Conservation (phyloP, 1,284 basidiomycete genomes). For the Trichosporon ovoides region DNA sequence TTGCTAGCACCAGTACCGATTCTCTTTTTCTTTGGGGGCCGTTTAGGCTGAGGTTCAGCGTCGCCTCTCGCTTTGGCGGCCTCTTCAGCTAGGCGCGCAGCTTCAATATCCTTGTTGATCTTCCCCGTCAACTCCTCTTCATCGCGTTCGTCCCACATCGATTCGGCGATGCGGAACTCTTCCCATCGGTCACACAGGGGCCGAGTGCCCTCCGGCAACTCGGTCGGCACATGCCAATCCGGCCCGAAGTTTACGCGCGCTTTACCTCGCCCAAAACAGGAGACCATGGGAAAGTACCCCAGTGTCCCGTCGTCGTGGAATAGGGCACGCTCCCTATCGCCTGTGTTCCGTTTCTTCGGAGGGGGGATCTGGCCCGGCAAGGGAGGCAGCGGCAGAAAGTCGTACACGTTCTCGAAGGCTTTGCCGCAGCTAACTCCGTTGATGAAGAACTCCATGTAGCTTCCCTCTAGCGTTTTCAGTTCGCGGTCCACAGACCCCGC, state of each 20-base stretch:
- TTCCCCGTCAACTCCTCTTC: slow-evolving; percentile 29
- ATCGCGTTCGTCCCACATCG: slow-evolving; percentile 40
- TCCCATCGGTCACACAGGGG: slow-evolving; percentile 40
- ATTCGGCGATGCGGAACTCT: slow-evolving; percentile 39
- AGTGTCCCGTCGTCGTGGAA: slow-evolving; percentile 83
- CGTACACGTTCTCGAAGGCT: slow-evolving; percentile 84
- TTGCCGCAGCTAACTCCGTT: slow-evolving; percentile 72
- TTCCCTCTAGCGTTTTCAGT: slow-evolving; percentile 65
- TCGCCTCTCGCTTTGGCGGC: neutral
- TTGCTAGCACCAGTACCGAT: neutral
- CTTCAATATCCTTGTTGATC: slow-evolving; percentile 26
- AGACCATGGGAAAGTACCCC: slow-evolving; percentile 94
- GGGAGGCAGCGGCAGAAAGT: slow-evolving; percentile 78
- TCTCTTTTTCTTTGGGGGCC: neutral
- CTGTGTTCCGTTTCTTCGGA: slow-evolving; percentile 48
- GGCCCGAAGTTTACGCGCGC: slow-evolving; percentile 84
- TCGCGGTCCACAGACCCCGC: slow-evolving; percentile 16
- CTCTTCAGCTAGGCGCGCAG: neutral
- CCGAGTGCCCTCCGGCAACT: slow-evolving; percentile 15
- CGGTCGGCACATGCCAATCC: slow-evolving; percentile 65
- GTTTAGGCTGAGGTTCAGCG: neutral
- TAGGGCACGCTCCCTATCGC: slow-evolving; percentile 35
- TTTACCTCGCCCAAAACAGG: slow-evolving; percentile 83
- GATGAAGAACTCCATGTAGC: slow-evolving; percentile 81
- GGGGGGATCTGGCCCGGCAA: slow-evolving; percentile 8